Percentiles rank a stretch among this genome's conserved stretches.
phyloP scores from a whole-genome alignment of 2,329 filamentous ascomycete genomes.

The Monosporascus sp. region DNA sequence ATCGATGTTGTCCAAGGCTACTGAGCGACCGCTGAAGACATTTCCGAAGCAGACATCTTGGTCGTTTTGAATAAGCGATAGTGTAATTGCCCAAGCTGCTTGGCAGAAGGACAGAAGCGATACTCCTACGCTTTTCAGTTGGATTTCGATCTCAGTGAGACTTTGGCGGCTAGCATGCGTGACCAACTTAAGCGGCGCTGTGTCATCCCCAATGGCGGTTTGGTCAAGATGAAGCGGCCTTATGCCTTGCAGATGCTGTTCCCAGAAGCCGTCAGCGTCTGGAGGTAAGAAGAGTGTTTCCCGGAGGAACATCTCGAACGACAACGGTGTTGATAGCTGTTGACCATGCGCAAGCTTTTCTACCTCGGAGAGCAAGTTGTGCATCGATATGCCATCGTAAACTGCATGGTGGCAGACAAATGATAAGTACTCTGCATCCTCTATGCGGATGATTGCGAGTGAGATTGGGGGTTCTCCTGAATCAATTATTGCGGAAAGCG shows the following conservation, averaged over 20 bases:
- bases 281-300: constrained; percentile 46
- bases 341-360: constrained; percentile 50
- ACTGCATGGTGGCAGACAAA: constrained; percentile 71
- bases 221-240: constrained; percentile 19
- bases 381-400: constrained; percentile 79
- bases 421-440: constrained; percentile 35
- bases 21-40: constrained; percentile 71
- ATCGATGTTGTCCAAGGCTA: constrained; percentile 62
- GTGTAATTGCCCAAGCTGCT: constrained; percentile 63
- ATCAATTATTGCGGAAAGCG: constrained; percentile 37
- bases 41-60: constrained; percentile 82
- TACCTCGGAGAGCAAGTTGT: constrained; percentile 64
- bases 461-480: constrained; percentile 41
- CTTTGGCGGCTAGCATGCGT: constrained; percentile 15
- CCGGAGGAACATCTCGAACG: constrained; percentile 61
- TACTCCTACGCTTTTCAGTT: constrained; percentile 47
- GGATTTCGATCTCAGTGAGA: constrained; percentile 42
- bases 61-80: constrained; percentile 51
- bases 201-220: constrained; percentile 1
- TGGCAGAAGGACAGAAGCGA: constrained; percentile 67
- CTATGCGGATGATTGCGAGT: constrained; percentile 34
- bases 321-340: constrained; percentile 42
- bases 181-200: constrained; percentile 7
- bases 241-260: constrained; percentile 47
- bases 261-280: constrained; percentile 63